Base-by-base conservation (phyloP, 495 filamentous ascomycete species). In the Hamigera avellanea region DNA sequence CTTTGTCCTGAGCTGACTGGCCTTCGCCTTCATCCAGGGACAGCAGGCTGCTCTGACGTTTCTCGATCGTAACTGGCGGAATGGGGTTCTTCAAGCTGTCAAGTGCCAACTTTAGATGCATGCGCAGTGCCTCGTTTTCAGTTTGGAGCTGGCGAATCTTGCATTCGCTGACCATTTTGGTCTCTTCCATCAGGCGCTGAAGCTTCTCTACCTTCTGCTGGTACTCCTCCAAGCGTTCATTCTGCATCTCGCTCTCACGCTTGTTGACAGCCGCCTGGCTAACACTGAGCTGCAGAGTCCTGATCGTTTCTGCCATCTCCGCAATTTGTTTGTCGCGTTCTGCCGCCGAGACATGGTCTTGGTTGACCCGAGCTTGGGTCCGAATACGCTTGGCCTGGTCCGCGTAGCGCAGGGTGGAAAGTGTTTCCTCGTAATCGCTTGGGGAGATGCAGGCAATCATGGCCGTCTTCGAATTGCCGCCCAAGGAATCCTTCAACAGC, bases 401-500 rank as follows among this genome's bases (percentile, higher is more conserved):
- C 19, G 91, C 91, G 59, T 96, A 98, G 19, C 91, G 86, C 3
- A 98, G 75, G 2, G 91, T 98, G 4, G 83, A 91, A 2, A 98
- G 78, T 0, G 91, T 96, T 53, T 98, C 91, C 36, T 98, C 91
- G 56, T 96, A 98, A 66, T 98, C 91, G 1, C 80, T 78, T 0
- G 91, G 91, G 6, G 87, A 75, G 50, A 98, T 93, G 54, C 93
- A 96, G 10, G 91, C 91, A 42, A 98, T 95, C 91, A 98, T 98
- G 27, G 91, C 91, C 6, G 91, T 98, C 57, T 96, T 98, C 45
- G 75, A 83, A 62, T 98, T 98, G 26, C 91, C 91, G 12, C 93
- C 91, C 1, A 98, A 70, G 2, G 79, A 86, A 54, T 96, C 91
- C 51, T 96, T 96, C 42, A 98, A 68, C 14, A 98, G 69, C 87